These are phyloP conservation scores for Globisporangium paroecandrum DNA, from an alignment of 352 stramenopile species.

Conservation along the genomic window DNA sequence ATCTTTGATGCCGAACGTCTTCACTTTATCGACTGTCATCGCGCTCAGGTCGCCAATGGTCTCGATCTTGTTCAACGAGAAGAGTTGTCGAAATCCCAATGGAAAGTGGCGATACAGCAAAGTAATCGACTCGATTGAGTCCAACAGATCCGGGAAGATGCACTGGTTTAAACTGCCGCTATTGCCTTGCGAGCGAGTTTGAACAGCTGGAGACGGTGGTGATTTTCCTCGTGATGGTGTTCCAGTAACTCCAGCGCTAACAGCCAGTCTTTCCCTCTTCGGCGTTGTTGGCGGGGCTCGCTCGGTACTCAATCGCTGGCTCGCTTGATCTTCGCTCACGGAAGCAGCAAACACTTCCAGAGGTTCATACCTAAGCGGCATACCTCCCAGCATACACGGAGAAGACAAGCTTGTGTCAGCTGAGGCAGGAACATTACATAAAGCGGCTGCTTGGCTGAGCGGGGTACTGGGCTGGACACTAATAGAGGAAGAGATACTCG, in stretches of 20 bases:
- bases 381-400: constrained; percentile 11
- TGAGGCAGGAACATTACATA: background rate
- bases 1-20: constrained; percentile 60
- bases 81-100: constrained; percentile 47
- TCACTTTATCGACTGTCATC: constrained; percentile 44
- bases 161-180: constrained; percentile 17
- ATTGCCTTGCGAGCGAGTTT: background rate
- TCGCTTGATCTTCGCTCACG: background rate
- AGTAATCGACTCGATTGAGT: constrained; percentile 46
- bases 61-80: constrained; percentile 64
- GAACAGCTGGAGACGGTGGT: background rate
- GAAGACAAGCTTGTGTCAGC: constrained; percentile 14
- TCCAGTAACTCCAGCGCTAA: background rate
- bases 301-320: background rate
- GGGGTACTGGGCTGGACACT: background rate
- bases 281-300: constrained; percentile 8
- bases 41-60: constrained; percentile 66
- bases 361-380: background rate
- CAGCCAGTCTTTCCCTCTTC: background rate
- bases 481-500: background rate
- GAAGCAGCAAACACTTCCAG: background rate
- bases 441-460: background rate
- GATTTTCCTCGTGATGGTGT: background rate
- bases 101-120: constrained; percentile 51
- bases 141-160: constrained; percentile 47